These are phyloP conservation scores for Rhodosporidiobolus odoratus DNA, from an alignment of 768 basidiomycete genomes.

Conservation along the genomic window DNA sequence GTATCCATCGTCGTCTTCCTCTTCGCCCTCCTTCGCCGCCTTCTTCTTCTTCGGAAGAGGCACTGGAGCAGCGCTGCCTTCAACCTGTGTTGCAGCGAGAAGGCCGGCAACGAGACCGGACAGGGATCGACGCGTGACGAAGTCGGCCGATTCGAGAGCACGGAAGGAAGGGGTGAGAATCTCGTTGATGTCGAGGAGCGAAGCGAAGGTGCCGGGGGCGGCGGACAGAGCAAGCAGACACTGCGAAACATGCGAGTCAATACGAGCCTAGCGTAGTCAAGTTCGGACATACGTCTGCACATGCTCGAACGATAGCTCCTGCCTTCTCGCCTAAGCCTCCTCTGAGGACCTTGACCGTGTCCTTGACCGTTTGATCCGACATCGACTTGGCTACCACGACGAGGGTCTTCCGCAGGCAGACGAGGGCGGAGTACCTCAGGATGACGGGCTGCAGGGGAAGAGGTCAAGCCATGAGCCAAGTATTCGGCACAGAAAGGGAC, in stretches of 20 bases:
- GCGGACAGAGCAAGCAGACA: constrained; percentile 11
- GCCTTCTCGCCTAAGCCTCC: constrained; percentile 72
- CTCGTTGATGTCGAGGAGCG: constrained; percentile 68
- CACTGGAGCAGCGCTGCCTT: constrained; percentile 52
- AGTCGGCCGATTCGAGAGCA: constrained; percentile 74
- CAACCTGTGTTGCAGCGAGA: constrained; percentile 73
- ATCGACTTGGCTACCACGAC: constrained; percentile 73
- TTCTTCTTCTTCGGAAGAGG: constrained; percentile 52
- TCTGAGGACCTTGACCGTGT: constrained; percentile 77
- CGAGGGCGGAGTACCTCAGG: constrained; percentile 72
- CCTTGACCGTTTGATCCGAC: constrained; percentile 68
- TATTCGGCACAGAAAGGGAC: neutral
- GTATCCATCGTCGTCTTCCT: constrained; percentile 57
- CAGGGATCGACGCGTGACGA: constrained; percentile 71
- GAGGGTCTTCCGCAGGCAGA: constrained; percentile 73
- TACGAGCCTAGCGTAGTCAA: neutral
- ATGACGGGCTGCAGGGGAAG: constrained; percentile 60
- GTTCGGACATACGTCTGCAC: constrained; percentile 60
- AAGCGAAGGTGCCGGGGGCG: constrained; percentile 56
- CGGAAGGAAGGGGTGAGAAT: constrained; percentile 64
- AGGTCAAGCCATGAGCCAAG: neutral
- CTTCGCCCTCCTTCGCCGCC: constrained; percentile 54
- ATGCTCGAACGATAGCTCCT: constrained; percentile 75
- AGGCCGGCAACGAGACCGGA: constrained; percentile 76
- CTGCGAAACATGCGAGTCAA: neutral